Conservation (phyloP, 2,329 filamentous ascomycete species). For the Beauveria rudraprayagi region DNA sequence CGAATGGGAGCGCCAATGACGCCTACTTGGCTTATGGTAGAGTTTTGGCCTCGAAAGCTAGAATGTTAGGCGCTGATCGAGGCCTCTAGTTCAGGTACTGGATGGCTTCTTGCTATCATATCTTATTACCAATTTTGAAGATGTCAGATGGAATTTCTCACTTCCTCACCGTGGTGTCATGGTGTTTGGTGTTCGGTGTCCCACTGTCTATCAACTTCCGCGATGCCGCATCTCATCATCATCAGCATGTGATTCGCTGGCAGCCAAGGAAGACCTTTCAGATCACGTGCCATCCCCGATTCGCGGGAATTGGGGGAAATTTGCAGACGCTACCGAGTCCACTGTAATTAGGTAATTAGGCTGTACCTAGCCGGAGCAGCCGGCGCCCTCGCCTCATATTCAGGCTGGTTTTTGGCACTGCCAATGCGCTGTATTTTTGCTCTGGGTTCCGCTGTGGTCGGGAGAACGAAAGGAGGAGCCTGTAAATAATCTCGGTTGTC, state of each 20-base stretch:
- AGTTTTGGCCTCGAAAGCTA: no score
- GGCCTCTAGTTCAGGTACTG: background rate
- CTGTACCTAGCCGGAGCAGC: background rate
- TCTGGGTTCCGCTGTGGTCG: background rate
- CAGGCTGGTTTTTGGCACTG: no score
- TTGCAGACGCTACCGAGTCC: background rate
- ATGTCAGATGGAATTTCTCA: no score
- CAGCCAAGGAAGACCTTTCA: background rate
- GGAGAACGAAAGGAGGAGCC: background rate
- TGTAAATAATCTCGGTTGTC: background rate
- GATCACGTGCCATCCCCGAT: background rate
- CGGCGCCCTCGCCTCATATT: background rate
- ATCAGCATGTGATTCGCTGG: conserved; percentile 26
- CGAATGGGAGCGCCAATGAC: background rate
- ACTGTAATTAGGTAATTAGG: background rate
- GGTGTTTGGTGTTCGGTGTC: no score
- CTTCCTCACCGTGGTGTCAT: no score
- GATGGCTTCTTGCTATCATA: no score
- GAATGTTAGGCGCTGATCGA: background rate
- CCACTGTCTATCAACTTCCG: background rate
- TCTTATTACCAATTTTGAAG: no score
- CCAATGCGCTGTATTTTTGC: background rate
- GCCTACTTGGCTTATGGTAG: background rate
- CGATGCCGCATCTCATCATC: conserved; percentile 1
- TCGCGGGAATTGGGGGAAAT: background rate